Evolutionary conservation across 352 stramenopile species (phyloP).

Genomic region (Plasmopara viticola): DNA sequence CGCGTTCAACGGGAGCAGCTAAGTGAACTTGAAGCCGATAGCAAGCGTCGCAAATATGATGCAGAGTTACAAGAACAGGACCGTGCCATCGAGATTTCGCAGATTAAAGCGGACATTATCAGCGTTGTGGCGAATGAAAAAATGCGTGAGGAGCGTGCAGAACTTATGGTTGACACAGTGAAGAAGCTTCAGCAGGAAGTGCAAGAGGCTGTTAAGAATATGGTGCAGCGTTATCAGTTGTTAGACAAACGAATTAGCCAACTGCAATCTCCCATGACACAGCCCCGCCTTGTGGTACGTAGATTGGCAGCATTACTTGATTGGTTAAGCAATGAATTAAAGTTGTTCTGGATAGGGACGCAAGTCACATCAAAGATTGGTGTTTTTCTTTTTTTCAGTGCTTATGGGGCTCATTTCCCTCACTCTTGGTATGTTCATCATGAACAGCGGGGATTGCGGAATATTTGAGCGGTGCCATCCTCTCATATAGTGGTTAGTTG

Average conservation of each 20-base stretch:
- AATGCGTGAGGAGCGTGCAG: conserved; percentile 59
- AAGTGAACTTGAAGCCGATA: conserved; percentile 64
- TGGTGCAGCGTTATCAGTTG: conserved; percentile 50
- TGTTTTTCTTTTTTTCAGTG: conserved; percentile 22
- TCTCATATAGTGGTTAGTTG: conserved; percentile 29
- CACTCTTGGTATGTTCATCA: conserved; percentile 18
- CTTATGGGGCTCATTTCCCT: conserved; percentile 30
- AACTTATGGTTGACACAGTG: conserved; percentile 48
- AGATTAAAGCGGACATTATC: conserved; percentile 70
- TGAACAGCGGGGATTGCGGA: conserved; percentile 34
- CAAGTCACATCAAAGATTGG: conserved; percentile 20
- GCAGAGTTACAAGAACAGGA: conserved; percentile 72
- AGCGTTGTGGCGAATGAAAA: conserved; percentile 56
- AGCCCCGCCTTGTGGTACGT: conserved; percentile 41
- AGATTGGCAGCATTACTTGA: not conserved
- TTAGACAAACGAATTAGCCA: conserved; percentile 58
- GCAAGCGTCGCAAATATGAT: conserved; percentile 64
- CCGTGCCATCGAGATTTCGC: conserved; percentile 62
- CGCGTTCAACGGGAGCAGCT: conserved; percentile 66
- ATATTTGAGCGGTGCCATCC: conserved; percentile 36
- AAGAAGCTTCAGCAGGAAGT: conserved; percentile 62
- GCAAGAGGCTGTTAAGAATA: conserved; percentile 42
- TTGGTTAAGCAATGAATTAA: conserved; percentile 1
- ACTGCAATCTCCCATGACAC: conserved; percentile 39
- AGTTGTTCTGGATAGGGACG: conserved; percentile 17